Evolutionary conservation across 192 early-diverging fungal genomes (phyloP).

Genomic region (Backusella tarrabulga): DNA sequence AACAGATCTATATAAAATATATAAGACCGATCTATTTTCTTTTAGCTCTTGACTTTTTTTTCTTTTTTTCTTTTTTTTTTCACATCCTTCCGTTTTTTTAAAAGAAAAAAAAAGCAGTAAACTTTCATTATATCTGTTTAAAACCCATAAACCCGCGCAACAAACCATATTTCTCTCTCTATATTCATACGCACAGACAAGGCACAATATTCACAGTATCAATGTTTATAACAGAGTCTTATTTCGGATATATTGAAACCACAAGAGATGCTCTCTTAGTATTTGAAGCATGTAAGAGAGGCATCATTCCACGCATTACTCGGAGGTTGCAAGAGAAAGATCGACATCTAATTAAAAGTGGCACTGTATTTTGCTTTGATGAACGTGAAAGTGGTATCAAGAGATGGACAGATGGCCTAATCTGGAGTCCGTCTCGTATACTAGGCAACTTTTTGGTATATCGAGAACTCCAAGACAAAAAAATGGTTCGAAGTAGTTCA

Average conservation of each 20-base stretch:
- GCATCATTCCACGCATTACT: constrained; percentile 61
- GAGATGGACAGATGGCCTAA: constrained; percentile 82
- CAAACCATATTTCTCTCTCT: not conserved
- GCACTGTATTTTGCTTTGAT: constrained; percentile 82
- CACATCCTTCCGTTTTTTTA: not conserved
- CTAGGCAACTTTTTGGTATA: constrained; percentile 79
- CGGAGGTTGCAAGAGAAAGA: constrained; percentile 71
- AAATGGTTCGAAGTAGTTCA: not conserved
- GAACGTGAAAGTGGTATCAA: constrained; percentile 79
- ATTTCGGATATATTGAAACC: constrained; percentile 64
- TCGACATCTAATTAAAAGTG: constrained; percentile 65
- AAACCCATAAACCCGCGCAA: not conserved
- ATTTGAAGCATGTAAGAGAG: constrained; percentile 73
- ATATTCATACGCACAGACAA: not conserved
- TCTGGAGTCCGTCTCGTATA: constrained; percentile 84
- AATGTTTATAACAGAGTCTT: constrained; percentile 39
- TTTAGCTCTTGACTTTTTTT: not conserved
- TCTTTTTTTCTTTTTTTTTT: not conserved
- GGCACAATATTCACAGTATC: not conserved
- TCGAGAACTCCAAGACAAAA: constrained; percentile 59
- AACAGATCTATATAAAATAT: not conserved
- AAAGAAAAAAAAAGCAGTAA: not conserved
- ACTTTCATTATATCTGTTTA: not conserved
- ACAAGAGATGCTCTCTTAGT: constrained; percentile 73
- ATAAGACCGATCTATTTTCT: not conserved